phyloP scores from a whole-genome alignment of 495 filamentous ascomycete species.

The Penicillium ochrochloron region DNA sequence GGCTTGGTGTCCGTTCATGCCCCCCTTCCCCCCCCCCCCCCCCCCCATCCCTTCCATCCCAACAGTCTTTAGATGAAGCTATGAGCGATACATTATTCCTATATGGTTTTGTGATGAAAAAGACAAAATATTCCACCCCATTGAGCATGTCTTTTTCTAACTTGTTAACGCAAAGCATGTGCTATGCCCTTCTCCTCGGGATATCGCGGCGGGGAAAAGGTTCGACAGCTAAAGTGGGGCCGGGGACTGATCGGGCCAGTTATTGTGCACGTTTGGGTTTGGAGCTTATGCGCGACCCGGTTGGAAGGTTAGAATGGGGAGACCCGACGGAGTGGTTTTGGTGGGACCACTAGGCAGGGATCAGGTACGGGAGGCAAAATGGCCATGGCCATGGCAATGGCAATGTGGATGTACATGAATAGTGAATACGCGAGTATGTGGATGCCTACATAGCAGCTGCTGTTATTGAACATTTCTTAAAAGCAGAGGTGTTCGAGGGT shows the following conservation, averaged over 20 bases:
- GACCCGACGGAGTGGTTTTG: not conserved
- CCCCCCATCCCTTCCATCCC: not conserved
- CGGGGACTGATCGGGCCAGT: conserved; percentile 12
- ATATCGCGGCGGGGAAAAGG: conserved; percentile 5
- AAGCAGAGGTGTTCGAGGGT: not conserved
- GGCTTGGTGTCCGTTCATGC: not conserved
- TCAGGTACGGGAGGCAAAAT: not conserved
- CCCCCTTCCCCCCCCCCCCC: not conserved
- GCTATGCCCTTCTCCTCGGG: not conserved
- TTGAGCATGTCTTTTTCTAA: not conserved
- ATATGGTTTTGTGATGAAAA: not conserved
- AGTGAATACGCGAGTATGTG: not conserved
- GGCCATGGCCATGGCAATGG: not conserved
- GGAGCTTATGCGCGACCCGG: conserved; percentile 12
- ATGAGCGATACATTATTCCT: not conserved
- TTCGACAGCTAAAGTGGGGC: conserved; percentile 15
- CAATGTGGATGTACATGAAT: not conserved
- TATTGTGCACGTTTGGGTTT: not conserved
- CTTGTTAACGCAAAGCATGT: not conserved
- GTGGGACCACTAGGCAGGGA: not conserved
- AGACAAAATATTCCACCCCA: not conserved
- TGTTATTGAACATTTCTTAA: not conserved
- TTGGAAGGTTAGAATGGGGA: not conserved
- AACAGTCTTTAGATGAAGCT: not conserved
- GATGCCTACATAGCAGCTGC: not conserved